Conservation (phyloP, 805 yeast genomes). For the Lachancea quebecensis region DNA sequence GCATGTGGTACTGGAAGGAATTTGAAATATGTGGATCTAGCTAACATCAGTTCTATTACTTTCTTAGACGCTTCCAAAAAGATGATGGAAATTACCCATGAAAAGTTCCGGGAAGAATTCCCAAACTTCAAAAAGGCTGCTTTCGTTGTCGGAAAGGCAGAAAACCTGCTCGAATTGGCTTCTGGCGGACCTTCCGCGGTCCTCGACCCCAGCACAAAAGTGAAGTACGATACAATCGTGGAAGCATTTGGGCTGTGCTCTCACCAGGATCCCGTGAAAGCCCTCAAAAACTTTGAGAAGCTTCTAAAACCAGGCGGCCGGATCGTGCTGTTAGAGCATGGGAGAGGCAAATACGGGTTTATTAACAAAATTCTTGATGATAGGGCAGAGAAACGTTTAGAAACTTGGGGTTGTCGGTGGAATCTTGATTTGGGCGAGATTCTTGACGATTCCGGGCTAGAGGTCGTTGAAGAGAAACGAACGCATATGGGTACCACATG, state of each 20-base stretch:
- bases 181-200: slow-evolving; percentile 20
- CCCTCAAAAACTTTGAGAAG: slow-evolving; percentile 63
- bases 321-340: slow-evolving; percentile 84
- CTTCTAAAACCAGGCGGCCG: slow-evolving; percentile 86
- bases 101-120: slow-evolving; percentile 60
- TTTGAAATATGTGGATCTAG: slow-evolving; percentile 61
- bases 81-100: slow-evolving; percentile 77
- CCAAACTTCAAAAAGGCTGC: slow-evolving; percentile 70
- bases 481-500: slow-evolving; percentile 91
- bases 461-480: slow-evolving; percentile 70
- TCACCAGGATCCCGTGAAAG: slow-evolving; percentile 84
- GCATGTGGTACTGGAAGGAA: slow-evolving; percentile 97
- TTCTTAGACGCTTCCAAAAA: slow-evolving; percentile 76
- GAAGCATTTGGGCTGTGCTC: slow-evolving; percentile 97
- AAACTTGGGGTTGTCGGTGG: slow-evolving; percentile 97
- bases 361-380: slow-evolving; percentile 76
- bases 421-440: slow-evolving; percentile 88
- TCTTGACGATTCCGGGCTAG: slow-evolving; percentile 75
- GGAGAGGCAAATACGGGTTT: slow-evolving; percentile 73
- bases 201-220: slow-evolving; percentile 23
- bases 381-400: slow-evolving; percentile 74
- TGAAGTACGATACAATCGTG: slow-evolving; percentile 82
- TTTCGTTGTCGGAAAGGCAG: slow-evolving; percentile 87
- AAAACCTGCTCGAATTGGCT: slow-evolving; percentile 61
- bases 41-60: slow-evolving; percentile 62